Percentiles rank a stretch among this genome's conserved stretches.
Evolutionary conservation across 495 filamentous ascomycete genomes (phyloP).

Genomic region (Schizothecium vesticola): DNA sequence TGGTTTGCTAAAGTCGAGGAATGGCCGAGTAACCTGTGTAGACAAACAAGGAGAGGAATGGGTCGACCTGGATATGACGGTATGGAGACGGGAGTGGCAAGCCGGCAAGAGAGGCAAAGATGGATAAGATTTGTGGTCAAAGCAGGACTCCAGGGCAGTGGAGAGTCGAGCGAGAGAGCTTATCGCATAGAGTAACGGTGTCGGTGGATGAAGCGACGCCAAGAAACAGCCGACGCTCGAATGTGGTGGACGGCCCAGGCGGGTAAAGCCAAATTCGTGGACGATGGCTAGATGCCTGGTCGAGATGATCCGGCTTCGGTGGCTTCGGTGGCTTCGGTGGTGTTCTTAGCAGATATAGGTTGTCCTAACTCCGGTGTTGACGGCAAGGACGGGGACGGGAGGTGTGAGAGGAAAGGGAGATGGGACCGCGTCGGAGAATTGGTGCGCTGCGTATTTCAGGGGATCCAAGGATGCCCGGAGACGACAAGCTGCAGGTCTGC

Average conservation of each 20-base stretch:
- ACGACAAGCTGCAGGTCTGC: background rate
- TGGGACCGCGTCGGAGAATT: background rate
- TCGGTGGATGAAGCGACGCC: slow-evolving; percentile 25
- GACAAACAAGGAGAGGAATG: background rate
- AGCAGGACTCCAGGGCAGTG: background rate
- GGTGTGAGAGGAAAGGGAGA: background rate
- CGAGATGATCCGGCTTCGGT: background rate
- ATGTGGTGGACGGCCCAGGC: slow-evolving; percentile 1
- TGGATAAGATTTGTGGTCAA: background rate
- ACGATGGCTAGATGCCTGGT: background rate
- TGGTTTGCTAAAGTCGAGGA: background rate
- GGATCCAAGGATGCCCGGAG: background rate
- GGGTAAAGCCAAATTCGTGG: slow-evolving; percentile 16
- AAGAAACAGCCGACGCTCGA: slow-evolving; percentile 19
- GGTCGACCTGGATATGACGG: background rate
- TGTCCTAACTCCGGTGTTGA: background rate
- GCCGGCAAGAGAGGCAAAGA: slow-evolving; percentile 2
- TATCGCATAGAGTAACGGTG: slow-evolving; percentile 12
- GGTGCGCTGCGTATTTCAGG: background rate
- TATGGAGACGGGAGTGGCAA: background rate
- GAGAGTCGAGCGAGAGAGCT: slow-evolving; percentile 5
- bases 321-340: background rate
- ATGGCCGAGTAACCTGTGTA: background rate
- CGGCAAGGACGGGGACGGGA: background rate
- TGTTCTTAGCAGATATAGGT: background rate